phyloP scores from a whole-genome alignment of 2,329 filamentous ascomycete genomes.

The Fusarium papillatum region DNA sequence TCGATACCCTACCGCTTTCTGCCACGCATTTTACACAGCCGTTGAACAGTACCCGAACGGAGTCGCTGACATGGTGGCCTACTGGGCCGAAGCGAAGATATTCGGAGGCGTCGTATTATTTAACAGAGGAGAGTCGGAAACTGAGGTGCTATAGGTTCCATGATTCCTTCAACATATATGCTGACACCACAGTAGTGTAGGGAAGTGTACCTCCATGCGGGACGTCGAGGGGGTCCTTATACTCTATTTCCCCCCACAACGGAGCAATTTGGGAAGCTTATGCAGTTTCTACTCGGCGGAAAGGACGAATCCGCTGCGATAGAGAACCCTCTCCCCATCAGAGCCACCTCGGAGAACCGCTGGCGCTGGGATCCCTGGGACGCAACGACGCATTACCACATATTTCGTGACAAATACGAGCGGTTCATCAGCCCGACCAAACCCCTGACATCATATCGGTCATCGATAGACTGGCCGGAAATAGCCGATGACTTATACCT shows the following conservation, averaged over 20 bases:
- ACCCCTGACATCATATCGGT: background rate
- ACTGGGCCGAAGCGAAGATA: slow-evolving; percentile 25
- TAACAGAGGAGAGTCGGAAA: slow-evolving; percentile 6
- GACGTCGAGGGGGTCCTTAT: background rate
- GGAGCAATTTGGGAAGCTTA: background rate
- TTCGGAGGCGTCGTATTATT: slow-evolving; percentile 22
- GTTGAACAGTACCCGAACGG: slow-evolving; percentile 15
- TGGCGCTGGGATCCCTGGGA: slow-evolving; percentile 23
- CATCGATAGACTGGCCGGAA: slow-evolving; percentile 3
- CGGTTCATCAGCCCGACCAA: background rate
- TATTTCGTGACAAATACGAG: slow-evolving; percentile 18
- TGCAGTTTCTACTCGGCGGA: background rate
- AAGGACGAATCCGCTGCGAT: background rate
- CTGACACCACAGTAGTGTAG: background rate
- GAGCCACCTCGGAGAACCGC: slow-evolving; percentile 2
- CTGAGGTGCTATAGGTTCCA: background rate
- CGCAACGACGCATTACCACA: background rate
- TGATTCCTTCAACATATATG: rapidly evolving
- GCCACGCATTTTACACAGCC: background rate
- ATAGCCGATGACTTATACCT: background rate
- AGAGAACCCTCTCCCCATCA: background rate
- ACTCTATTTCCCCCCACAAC: slow-evolving; percentile 13
- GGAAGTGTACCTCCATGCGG: slow-evolving; percentile 11
- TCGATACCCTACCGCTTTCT: slow-evolving; percentile 6
- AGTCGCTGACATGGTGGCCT: slow-evolving; percentile 7